A percentile compares a stretch with the other conserved stretches of the same genome.
Evolutionary conservation across 225 moss, liverwort and hornwort species (phyloP).

Genomic region (Bryoerythrophyllum caledonicum): DNA sequence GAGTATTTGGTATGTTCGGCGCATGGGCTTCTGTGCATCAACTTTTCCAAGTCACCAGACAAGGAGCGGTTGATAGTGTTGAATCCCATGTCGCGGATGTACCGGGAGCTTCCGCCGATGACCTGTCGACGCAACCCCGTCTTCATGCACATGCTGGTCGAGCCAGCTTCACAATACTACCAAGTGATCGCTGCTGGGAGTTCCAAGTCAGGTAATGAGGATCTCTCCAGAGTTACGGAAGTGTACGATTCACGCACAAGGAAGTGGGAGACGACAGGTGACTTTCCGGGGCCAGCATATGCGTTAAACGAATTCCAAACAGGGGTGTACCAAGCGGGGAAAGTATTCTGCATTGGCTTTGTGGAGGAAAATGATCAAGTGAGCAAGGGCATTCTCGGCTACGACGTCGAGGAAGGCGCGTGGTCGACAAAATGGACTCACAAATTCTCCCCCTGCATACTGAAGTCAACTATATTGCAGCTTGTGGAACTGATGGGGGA

Average conservation of each 20-base stretch:
- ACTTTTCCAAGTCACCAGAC: constrained; percentile 3
- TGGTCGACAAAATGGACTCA: background rate
- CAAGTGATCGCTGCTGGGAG: constrained; percentile 16
- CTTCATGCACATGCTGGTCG: constrained; percentile 5
- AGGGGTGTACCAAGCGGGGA: background rate
- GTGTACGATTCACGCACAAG: background rate
- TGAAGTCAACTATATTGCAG: background rate
- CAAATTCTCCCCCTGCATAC: background rate
- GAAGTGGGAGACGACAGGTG: background rate
- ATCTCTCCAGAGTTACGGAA: background rate
- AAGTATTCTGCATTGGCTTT: constrained; percentile 20
- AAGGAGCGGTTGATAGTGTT: background rate
- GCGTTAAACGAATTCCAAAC: constrained; percentile 19
- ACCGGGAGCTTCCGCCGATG: constrained; percentile 6
- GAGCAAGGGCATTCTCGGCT: constrained; percentile 25
- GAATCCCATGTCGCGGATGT: background rate
- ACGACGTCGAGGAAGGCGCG: background rate
- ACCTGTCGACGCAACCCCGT: constrained; percentile 17
- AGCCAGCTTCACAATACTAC: background rate
- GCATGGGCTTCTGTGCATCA: constrained; percentile 6
- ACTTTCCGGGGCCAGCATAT: background rate
- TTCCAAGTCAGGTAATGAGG: background rate
- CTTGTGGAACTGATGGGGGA: background rate
- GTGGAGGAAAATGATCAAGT: background rate
- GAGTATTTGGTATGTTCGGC: background rate